Base-by-base conservation (phyloP, 495 filamentous ascomycete genomes). In the Penicillium roqueforti region DNA sequence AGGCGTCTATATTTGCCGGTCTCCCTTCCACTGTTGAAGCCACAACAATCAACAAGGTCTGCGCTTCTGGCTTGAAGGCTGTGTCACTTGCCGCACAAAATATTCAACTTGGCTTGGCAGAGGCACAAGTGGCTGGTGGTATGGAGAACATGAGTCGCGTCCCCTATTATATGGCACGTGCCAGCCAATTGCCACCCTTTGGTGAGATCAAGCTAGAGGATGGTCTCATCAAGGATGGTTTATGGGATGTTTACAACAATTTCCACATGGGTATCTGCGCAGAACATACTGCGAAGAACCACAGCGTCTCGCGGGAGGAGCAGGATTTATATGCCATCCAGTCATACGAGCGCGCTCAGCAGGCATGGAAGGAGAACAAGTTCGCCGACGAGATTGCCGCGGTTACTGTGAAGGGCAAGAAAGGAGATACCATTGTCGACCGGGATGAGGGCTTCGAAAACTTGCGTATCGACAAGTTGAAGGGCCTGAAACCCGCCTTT, bases 201-300 rank as follows among this genome's bases (percentile, higher is more conserved):
- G 93, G 93, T 31, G 83, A 95, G 55, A 76, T 95, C 61, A 85
- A 86, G 67, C 73, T 92, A 69, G 86, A 92, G 68, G 93, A 98
- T 66, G 93, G 93, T 4, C 71, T 98, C 61, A 87, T 97, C 61
- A 95, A 92, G 70, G 93, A 98, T 65, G 93, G 93, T 8, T 75
- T 98, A 36, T 96, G 91, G 82, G 93, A 98, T 72, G 91, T 96
- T 20, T 98, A 97, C 70, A 89, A 95, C 68, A 80, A 95, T 64
- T 86, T 97, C 63, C 92, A 96, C 67, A 98, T 98, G 93, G 93
- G 93, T 7, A 87, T 91, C 53, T 98, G 93, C 64, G 93, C 92
- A n/a, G 93, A 98, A 76, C 86, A 87, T 52, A 96, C 92, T 11
- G 92, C 89, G 4, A 93, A 92, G 77, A 92, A 95, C 57, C 80